Base-by-base conservation (phyloP, 768 basidiomycete genomes). In the Scleroderma citrinum region DNA sequence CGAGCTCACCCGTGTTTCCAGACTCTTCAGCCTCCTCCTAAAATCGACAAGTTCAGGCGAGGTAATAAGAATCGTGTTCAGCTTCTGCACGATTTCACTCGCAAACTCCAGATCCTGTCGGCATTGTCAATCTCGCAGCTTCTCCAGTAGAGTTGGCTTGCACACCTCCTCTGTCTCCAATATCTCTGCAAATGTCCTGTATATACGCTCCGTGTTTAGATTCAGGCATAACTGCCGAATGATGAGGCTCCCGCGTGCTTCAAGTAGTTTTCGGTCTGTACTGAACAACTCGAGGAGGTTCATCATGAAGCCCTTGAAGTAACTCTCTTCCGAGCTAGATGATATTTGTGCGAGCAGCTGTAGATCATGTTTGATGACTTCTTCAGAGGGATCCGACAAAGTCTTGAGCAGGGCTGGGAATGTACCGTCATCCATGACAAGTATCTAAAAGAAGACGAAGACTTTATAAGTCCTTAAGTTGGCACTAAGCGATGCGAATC, bases 311-410 rank as follows among this genome's bases (percentile, higher is more conserved):
- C 82, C 80, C 47, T 87, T 91, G 71, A 98, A 98, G 68, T 97
- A 97, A 39, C 82, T 82, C 62, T 98, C 95, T 59, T 95, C 93
- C 5, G 95, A 94, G 55, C 82, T 87, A 1, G 92, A 93, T 0
- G 93, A 96, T 48, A 99, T 99, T 59, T 98, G 96, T 0, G 96
- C 95, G 11, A 99, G 76, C 13, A 99, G 81, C 58, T 95, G 94
- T 46, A 99, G 68, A 62, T 99, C 94, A 56, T 94, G 85, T 65
- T 95, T 98, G 66, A 99, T 92, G 30, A 99, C 92, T 75, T 96
- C 93, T 67, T 98, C 95, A 4, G 95, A 96, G 5, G 86, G 87
- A 63, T 99, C 96, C 2, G 95, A 98, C 36, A 99, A 69, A 0
- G 91, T 96, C 72, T 98, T 98, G 41, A 99, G 74, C 51, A 99